Evolutionary conservation across 139 green algal species (phyloP), one percentile per base, ranked within the genome.

Genomic region (Picochlorum sp.): DNA sequence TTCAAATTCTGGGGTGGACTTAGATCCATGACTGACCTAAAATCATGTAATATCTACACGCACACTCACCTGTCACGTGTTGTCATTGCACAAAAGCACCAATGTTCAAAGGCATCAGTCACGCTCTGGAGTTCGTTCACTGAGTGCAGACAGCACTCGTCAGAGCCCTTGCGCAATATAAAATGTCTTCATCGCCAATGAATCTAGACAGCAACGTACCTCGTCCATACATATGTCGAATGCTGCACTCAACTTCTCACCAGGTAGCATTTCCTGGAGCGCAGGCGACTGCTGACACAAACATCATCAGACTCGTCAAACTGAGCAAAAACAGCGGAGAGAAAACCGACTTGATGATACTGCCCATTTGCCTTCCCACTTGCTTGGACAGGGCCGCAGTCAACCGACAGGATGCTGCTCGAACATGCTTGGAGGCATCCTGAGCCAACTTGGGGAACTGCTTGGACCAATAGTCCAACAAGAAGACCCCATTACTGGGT

Each of bases 401-500:
- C 16, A 77, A 67, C 3, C 32, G 44, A 21, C 69, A 71, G 7
- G 83, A 71, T 58, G 87, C 80, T 15, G 55, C 34, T 0, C 88
- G 79, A 32, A 95, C 88, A 2, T 69, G 45, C 45, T 81, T 69
- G 71, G 68, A 81, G 50, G 61, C 61, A 80, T 96, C 89, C 64
- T 83, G 65, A 34, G 79, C 63, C 10, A 96, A 75, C 6, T 69
- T 65, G 16, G 71, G 65, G 65, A 83, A 95, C n/a, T 75, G 56
- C 50, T 88, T 83, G 4, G 71, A 58, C 88, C 88, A 96, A 10
- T 77, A 60, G 9, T 79, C 74, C 62, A 94, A 65, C 15, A 76
- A 57, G 0, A 68, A 55, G 4, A 91, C 38, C 5, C 77, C 68
- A 0, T 61, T 49, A 0, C 55, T n/a, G 4, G 65, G 20, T 49